Percentiles rank a stretch among this genome's conserved stretches.
These are phyloP conservation scores for Apiospora saccharicola DNA, from an alignment of 2,329 filamentous ascomycete species.

Conservation along the genomic window DNA sequence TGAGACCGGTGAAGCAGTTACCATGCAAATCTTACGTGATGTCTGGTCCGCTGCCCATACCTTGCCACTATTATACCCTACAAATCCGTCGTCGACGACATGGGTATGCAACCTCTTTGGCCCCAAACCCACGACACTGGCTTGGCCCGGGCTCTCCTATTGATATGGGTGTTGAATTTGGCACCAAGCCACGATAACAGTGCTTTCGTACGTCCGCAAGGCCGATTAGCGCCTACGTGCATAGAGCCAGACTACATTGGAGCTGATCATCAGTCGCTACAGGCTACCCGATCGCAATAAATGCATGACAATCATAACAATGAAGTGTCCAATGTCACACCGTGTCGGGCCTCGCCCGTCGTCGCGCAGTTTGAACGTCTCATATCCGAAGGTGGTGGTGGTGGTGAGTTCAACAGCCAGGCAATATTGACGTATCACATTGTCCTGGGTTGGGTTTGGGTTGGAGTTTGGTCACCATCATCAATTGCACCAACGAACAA, in stretches of 20 bases:
- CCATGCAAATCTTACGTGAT: conserved; percentile 18
- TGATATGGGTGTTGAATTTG: not conserved
- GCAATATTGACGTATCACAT: conserved; percentile 7
- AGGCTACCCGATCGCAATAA: not conserved
- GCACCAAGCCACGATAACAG: not conserved
- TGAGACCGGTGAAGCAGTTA: conserved; percentile 6
- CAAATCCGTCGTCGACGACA: conserved; percentile 6
- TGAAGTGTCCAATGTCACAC: not conserved
- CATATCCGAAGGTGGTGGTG: conserved; percentile 4
- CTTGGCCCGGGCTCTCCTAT: not conserved
- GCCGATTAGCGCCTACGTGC: not conserved
- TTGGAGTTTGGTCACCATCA: not conserved
- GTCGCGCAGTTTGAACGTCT: not conserved
- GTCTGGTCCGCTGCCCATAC: conserved; percentile 3
- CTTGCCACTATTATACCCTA: conserved; percentile 12
- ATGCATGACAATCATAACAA: not conserved
- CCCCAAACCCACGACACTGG: not conserved
- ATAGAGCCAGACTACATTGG: not conserved
- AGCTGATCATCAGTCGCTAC: not conserved
- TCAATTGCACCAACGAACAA: not conserved
- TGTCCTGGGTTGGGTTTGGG: not conserved
- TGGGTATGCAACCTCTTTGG: conserved; percentile 19
- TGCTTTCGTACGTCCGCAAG: not conserved
- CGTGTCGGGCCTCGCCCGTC: not conserved
- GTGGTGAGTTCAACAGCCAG: not conserved